Conservation (phyloP, 208 protist species). For the Trypanosoma vivax region DNA sequence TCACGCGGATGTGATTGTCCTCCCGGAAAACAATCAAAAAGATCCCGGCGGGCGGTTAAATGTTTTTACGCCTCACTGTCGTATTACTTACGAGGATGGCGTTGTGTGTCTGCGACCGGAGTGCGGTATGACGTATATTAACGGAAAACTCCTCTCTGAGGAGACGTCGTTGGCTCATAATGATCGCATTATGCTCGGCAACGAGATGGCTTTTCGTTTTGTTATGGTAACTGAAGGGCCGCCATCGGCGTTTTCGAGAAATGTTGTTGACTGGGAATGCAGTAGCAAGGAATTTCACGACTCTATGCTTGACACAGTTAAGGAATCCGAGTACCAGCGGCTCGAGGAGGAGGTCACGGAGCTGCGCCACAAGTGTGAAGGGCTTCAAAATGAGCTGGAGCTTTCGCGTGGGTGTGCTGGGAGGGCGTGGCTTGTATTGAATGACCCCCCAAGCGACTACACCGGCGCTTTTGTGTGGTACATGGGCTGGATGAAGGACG, state of each 20-base stretch:
- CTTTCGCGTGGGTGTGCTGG: conserved; percentile 14
- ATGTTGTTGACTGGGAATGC: conserved; percentile 61
- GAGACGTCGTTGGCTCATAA: conserved; percentile 38
- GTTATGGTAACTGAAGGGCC: conserved; percentile 23
- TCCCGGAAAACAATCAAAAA: conserved; percentile 19
- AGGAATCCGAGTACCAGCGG: conserved; percentile 12
- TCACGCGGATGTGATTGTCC: conserved; percentile 40
- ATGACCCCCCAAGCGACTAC: conserved; percentile 39
- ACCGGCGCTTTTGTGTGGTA: conserved; percentile 37
- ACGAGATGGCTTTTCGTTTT: conserved; percentile 49
- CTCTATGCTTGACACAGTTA: conserved; percentile 15
- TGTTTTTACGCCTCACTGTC: conserved; percentile 60
- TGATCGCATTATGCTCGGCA: conserved; percentile 58
- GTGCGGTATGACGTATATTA: conserved; percentile 62
- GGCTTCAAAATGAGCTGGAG: conserved; percentile 28
- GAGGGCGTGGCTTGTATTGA: conserved; percentile 40
- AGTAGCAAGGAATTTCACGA: conserved; percentile 46
- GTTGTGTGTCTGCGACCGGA: conserved; percentile 41
- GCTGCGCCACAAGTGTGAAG: conserved; percentile 21
- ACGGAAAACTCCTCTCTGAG: conserved; percentile 34
- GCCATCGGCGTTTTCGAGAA: conserved; percentile 13
- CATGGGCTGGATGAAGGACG: conserved; percentile 25
- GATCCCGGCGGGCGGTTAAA: conserved; percentile 25
- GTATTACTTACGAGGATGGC: conserved; percentile 26
- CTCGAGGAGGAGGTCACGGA: conserved; percentile 26